Evolutionary conservation across 1,139 yeast species (phyloP), one percentile per base, ranked within the genome.

Genomic region (Scheffersomyces lignicola): DNA sequence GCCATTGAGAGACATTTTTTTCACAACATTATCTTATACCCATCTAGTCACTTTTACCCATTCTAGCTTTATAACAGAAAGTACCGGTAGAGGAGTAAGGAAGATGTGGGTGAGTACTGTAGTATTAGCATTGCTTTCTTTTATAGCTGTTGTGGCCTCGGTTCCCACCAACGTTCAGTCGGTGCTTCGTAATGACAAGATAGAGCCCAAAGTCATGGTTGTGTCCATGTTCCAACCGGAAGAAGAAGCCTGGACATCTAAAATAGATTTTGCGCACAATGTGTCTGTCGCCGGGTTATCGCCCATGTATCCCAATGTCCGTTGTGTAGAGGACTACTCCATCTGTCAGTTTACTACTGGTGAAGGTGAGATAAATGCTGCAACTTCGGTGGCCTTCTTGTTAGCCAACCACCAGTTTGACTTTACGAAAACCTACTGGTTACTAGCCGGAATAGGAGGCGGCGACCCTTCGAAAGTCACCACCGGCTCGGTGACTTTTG

Each of bases 291-390:
- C 86, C 4, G 86, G 86, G 25, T 65, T 80, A 40, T 76, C 83
- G n/a, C 83, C 83, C 23, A 45, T 71, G 28, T 80, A 69, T 60
- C 82, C 83, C 18, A 51, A 65, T 15, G 62, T 80, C 33, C 78
- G 73, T 58, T 80, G 86, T 58, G 69, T 71, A 33, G 50, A 62
- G 29, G 65, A 76, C 57, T 76, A 70, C 56, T 59, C 76, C 21
- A 57, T 80, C 27, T 80, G 85, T 62, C 80, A 78, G 50, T 54
- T 79, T 40, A 78, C 83, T 32, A 77, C 83, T 12, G 87, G 86
- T 37, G 86, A 80, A 59, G 83, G 81, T 42, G 85, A 80, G 52
- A 74, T 78, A 48, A 80, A 80, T 49, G 86, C 87, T 29, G 86
- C 86, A 15, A 48, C 80, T 26, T 67, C 84, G 24, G 56, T 80